phyloP scores from a whole-genome alignment of 179 eudicot genomes.

The Vitellaria paradoxa region DNA sequence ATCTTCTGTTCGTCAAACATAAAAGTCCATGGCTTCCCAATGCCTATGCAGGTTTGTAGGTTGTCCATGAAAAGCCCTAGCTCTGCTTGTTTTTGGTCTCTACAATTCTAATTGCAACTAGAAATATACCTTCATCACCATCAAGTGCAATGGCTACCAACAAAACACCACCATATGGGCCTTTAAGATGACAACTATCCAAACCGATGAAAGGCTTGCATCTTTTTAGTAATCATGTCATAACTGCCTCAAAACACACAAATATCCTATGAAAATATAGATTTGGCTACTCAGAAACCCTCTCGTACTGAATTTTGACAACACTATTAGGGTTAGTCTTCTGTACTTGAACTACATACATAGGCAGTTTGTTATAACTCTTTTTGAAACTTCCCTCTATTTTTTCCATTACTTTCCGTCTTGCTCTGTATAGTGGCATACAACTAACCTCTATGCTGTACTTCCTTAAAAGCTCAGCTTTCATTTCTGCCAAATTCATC shows the following conservation, averaged over 20 bases:
- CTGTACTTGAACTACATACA: background rate
- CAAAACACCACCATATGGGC: background rate
- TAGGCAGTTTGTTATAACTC: background rate
- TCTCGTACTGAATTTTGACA: background rate
- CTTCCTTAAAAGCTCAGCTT: too few species aligned
- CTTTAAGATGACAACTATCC: background rate
- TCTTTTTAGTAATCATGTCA: background rate
- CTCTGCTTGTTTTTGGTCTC: background rate
- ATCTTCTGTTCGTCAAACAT: background rate
- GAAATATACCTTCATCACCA: background rate
- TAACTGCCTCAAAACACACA: background rate
- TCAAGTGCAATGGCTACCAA: background rate
- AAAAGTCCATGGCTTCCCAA: background rate
- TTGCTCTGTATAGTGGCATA: background rate
- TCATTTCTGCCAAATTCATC: too few species aligned
- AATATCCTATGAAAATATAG: background rate
- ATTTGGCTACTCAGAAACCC: too few species aligned
- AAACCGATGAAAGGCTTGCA: background rate
- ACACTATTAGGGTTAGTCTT: background rate
- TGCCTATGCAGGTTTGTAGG: background rate
- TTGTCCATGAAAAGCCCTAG: background rate
- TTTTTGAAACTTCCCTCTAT: background rate
- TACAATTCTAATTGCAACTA: background rate
- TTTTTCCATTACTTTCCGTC: background rate
- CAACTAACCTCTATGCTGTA: background rate